phyloP scores from a whole-genome alignment of 768 basidiomycete species.

The Boletales sp. region DNA sequence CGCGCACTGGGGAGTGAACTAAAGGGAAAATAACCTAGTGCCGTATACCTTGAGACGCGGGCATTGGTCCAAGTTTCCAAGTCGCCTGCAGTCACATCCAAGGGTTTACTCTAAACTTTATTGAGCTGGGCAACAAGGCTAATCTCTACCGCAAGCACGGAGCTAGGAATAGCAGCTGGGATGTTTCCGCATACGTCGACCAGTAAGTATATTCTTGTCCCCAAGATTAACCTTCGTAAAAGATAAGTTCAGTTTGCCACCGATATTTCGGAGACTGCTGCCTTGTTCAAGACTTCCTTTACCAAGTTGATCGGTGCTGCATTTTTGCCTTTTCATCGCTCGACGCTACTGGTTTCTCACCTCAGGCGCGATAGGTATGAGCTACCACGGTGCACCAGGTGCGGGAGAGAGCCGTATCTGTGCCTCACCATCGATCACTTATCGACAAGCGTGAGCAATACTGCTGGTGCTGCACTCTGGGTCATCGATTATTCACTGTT shows the following conservation, averaged over 20 bases:
- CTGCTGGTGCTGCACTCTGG: constrained; percentile 70
- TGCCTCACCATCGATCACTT: not conserved
- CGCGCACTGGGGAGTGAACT: constrained; percentile 66
- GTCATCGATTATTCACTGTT: constrained; percentile 61
- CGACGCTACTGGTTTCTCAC: constrained; percentile 49
- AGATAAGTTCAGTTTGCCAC: constrained; percentile 55
- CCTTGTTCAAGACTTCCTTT: constrained; percentile 35
- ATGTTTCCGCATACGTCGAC: constrained; percentile 41
- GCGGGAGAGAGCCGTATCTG: not conserved
- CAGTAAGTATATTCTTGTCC: constrained; percentile 37
- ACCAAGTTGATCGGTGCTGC: constrained; percentile 47
- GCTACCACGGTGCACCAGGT: constrained; percentile 38
- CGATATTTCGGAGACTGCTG: constrained; percentile 41
- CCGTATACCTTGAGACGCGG: constrained; percentile 43
- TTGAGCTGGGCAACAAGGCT: constrained; percentile 63
- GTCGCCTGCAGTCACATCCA: constrained; percentile 35
- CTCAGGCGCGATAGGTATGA: constrained; percentile 48
- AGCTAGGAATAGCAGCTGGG: constrained; percentile 37
- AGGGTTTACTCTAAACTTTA: constrained; percentile 48
- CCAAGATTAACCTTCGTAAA: not conserved
- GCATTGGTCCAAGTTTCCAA: constrained; percentile 49
- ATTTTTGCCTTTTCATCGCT: constrained; percentile 55
- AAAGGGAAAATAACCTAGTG: constrained; percentile 54
- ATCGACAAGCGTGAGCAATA: constrained; percentile 55
- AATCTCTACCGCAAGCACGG: constrained; percentile 52